Evolutionary conservation across 1,284 basidiomycete species (phyloP), one percentile per base, ranked within the genome.

Genomic region (Sporisorium iseilematis-ciliati): DNA sequence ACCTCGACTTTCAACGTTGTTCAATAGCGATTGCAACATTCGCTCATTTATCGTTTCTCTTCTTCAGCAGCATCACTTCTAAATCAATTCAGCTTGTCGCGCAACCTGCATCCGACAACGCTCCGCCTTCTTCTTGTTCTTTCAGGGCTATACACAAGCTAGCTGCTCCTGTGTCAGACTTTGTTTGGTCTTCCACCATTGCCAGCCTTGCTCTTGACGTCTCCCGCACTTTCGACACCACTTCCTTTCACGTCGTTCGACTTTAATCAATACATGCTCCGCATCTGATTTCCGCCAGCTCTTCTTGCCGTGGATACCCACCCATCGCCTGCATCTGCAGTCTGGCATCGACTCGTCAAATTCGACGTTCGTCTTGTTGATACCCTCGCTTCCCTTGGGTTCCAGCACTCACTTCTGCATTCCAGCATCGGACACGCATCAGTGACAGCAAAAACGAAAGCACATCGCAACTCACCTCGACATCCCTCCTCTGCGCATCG

Each of bases 201-300:
- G 46, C 16, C 26, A 48, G 16, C n/a, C 18, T 16, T 10, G 46
- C n/a, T 26, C n/a, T 14, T 11, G 35, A 16, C 35, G 12, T 14
- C 12, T 12, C 14, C 35, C 8, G 23, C 43, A 21, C 26, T 3
- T 20, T 26, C 20, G 18, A n/a, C 53, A 51, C 41, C 40, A 46
- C 3, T 35, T 31, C 3, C 18, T 20, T 16, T 25, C n/a, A 3
- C 35, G 48, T 57, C 48, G 42, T 40, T 6, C 68, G 33, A 64
- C 67, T 23, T 20, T 33, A 21, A 40, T 26, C 55, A 42, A 42
- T 65, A 57, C 57, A 70, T 70, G 68, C 68, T 55, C 50, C 49
- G 54, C 68, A 61, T 65, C 48, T 70, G 58, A 70, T 57, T 57
- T 10, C 14, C 3, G 1, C 38, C 41, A 33, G 23, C 31, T 52